Evolutionary conservation across 768 basidiomycete species (phyloP).

Genomic region (Boletus rubroflammeus): DNA sequence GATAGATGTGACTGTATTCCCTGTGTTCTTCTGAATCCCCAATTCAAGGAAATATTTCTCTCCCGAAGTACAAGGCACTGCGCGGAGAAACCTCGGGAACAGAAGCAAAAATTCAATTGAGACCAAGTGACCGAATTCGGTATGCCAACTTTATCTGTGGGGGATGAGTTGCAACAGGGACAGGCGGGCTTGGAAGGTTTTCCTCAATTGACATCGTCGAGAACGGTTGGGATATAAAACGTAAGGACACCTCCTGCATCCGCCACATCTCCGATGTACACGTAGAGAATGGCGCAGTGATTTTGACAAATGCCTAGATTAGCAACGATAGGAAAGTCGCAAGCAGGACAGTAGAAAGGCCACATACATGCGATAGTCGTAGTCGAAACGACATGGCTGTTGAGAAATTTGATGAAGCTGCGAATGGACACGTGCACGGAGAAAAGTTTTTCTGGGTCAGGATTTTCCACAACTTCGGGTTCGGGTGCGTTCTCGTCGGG

Average conservation of each 20-base stretch:
- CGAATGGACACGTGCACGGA: constrained; percentile 66
- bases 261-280: constrained; percentile 78
- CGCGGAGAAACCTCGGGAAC: too few relatives aligned
- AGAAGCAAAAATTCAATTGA: not conserved
- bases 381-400: constrained; percentile 73
- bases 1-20: constrained; percentile 6
- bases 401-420: constrained; percentile 79
- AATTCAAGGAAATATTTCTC: not conserved
- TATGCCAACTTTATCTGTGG: not conserved
- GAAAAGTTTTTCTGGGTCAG: constrained; percentile 57
- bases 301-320: constrained; percentile 70
- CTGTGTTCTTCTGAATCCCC: not conserved
- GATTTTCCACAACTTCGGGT: constrained; percentile 35
- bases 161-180: not conserved
- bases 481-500: constrained; percentile 33
- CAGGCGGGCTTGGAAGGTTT: too few relatives aligned
- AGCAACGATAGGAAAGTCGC: not conserved
- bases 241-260: constrained; percentile 83
- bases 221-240: constrained; percentile 80
- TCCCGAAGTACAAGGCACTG: not conserved
- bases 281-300: constrained; percentile 84
- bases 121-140: not conserved
- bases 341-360: not conserved
- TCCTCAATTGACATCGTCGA: constrained; percentile 46
- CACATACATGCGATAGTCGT: constrained; percentile 81